These are phyloP conservation scores for Kwoniella botswanensis DNA, from an alignment of 768 basidiomycete species.

Conservation along the genomic window DNA sequence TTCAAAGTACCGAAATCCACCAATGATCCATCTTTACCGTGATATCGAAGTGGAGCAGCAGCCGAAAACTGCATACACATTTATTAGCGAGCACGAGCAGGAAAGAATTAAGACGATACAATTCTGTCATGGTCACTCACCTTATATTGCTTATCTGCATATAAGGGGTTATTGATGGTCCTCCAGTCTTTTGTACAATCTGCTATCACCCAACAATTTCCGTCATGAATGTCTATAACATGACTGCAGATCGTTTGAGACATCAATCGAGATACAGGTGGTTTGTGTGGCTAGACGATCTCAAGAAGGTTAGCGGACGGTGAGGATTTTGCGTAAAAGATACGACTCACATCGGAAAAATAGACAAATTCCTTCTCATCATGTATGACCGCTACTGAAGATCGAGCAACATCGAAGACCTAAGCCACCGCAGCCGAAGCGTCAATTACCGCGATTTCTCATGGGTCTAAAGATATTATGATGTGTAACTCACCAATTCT, in stretches of 20 bases:
- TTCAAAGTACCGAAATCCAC: constrained; percentile 48
- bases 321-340: background rate
- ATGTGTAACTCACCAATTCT: constrained; percentile 26
- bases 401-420: constrained; percentile 13
- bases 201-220: constrained; percentile 33
- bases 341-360: constrained; percentile 9
- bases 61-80: constrained; percentile 39
- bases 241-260: constrained; percentile 20
- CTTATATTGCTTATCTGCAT: constrained; percentile 7
- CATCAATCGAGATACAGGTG: background rate
- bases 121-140: constrained; percentile 9
- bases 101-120: too few species aligned
- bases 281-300: constrained; percentile 6
- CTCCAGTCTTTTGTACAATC: constrained; percentile 47
- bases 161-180: constrained; percentile 30
- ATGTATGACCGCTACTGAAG: constrained; percentile 7
- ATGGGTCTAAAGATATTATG: too few species aligned
- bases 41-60: constrained; percentile 39
- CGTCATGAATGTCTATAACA: constrained; percentile 4
- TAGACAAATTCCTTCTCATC: constrained; percentile 21
- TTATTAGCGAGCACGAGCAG: background rate
- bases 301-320: background rate
- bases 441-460: background rate
- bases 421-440: background rate
- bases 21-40: constrained; percentile 15